A percentile compares a stretch with the other conserved stretches of the same genome.
These are phyloP conservation scores for Opeltia flavorubescens DNA, from an alignment of 495 filamentous ascomycete genomes.

Conservation along the genomic window DNA sequence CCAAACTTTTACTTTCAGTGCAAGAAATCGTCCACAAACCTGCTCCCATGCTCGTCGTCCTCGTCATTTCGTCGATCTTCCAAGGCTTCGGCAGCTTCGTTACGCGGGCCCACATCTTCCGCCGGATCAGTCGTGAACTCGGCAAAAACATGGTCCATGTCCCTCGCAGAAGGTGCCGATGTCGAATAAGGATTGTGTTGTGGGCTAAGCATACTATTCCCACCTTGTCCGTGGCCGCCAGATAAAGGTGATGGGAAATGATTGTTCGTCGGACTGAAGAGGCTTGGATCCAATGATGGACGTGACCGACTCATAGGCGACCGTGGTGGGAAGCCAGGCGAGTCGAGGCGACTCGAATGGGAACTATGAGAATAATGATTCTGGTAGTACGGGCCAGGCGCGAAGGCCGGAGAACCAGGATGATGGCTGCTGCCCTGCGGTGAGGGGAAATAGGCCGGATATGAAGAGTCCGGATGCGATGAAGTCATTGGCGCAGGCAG, in stretches of 20 bases:
- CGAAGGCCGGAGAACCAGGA: conserved; percentile 12
- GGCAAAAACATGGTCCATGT: conserved; percentile 15
- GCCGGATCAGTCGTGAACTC: conserved; percentile 16
- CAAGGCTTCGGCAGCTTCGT: conserved; percentile 14
- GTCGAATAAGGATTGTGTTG: conserved; percentile 2
- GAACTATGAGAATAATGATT: conserved; percentile 5
- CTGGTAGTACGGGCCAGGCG: conserved; percentile 12
- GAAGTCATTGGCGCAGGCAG: conserved; percentile 11
- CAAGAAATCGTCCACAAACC: background rate
- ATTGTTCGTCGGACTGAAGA: conserved; percentile 12
- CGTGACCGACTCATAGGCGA: conserved; percentile 11
- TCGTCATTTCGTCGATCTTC: conserved; percentile 14
- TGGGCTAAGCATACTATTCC: conserved; percentile 1
- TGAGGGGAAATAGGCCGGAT: conserved; percentile 13
- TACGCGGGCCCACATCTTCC: conserved; percentile 14
- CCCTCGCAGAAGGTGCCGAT: conserved; percentile 3
- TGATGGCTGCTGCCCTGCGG: conserved; percentile 14
- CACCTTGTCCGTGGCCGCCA: conserved; percentile 7
- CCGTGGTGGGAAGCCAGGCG: conserved; percentile 11
- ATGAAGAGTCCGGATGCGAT: conserved; percentile 11
- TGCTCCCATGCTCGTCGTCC: conserved; percentile 10
- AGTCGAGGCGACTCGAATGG: conserved; percentile 14
- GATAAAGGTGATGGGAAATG: conserved; percentile 6
- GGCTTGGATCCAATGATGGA: conserved; percentile 10
- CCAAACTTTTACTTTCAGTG: background rate